Conservation (phyloP, 495 filamentous ascomycete genomes). For the Choiromyces venosus region DNA sequence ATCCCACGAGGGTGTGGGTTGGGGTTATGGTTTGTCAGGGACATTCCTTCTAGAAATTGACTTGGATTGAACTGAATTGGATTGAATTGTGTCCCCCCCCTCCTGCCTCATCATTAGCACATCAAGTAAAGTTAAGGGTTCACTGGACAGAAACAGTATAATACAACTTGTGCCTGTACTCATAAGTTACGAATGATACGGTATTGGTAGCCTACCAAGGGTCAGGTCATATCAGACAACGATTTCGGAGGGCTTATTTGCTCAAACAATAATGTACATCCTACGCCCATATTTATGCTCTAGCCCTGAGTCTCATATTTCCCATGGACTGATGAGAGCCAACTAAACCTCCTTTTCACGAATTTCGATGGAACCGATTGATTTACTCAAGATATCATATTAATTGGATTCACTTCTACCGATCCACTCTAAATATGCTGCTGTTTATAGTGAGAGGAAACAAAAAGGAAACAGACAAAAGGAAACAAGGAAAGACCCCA, state of each 20-base stretch:
- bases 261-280: background rate
- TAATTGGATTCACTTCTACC: background rate
- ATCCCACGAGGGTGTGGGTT: background rate
- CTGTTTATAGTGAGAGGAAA: background rate
- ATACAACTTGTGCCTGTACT: background rate
- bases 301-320: background rate
- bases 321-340: background rate
- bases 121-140: background rate
- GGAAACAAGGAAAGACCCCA: constrained; percentile 3
- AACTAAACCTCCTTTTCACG: background rate
- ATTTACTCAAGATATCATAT: constrained; percentile 2
- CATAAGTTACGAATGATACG: background rate
- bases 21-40: background rate
- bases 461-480: background rate
- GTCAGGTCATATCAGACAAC: background rate
- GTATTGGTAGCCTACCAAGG: background rate
- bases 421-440: constrained; percentile 3
- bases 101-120: background rate
- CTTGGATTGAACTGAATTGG: background rate
- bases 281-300: background rate
- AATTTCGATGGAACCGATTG: background rate
- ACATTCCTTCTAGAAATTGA: background rate
- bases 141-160: background rate
- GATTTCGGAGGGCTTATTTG: background rate
- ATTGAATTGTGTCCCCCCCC: background rate